Base-by-base conservation (phyloP, 805 yeast genomes). In the Ogataea pilisensis region DNA sequence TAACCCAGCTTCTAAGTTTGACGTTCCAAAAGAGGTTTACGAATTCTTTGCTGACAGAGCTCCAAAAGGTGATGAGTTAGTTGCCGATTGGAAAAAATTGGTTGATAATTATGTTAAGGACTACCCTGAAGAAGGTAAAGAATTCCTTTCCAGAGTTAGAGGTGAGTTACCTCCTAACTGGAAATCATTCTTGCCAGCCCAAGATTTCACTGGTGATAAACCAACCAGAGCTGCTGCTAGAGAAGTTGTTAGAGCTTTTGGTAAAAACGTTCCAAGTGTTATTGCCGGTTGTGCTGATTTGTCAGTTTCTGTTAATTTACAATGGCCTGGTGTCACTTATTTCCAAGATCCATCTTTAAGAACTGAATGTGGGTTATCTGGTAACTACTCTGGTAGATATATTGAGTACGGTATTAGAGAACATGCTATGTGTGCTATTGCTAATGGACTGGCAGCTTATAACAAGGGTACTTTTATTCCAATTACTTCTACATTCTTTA, bases 231-330 rank as follows among this genome's bases (percentile, higher is more conserved):
- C 91, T 76, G 75, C 90, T 61, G 85, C 95, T 41, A 96, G 90
- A 75, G 75, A 73, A 53, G 86, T 83, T 31, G 73, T 91, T 71
- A 73, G 58, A 75, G 72, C 37, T 75, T 55, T 39, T 49, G 91
- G 46, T 96, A 96, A 41, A 95, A 88, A 75, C 70, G 46, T 46
- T 27, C 42, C 37, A 22, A 29, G 37, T 11, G 43, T 91, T 48
- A 70, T 91, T 61, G 97, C 97, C 69, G 99, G 99, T 59, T 90
- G 97, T 53, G 99, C 99, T 42, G 99, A 91, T 72, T 78, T 91
- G 71, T 91, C 98, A 44, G 95, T 95, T 52, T 91, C 98, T 17
- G 55, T 50, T 41, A 91, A 91, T 78, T 76, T 88, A 72, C 91
- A 97, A 74, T 79, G 91, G 75, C 67, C 77, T 56, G 85, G 73